Evolutionary conservation across 2,329 filamentous ascomycete genomes (phyloP).

Genomic region (Colletotrichum tanaceti): DNA sequence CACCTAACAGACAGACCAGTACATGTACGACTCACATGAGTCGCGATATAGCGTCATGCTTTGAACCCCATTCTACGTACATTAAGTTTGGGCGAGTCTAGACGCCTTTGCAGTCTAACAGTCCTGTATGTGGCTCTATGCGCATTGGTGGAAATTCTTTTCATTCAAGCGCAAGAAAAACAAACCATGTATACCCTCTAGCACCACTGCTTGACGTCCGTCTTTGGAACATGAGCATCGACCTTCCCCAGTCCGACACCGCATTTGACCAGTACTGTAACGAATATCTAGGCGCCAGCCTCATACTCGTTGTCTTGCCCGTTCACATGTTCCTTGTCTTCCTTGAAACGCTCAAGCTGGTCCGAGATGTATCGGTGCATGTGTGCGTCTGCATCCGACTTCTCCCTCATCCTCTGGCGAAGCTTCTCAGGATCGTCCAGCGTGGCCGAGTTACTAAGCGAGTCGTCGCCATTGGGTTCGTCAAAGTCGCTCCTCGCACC

Average conservation of each 20-base stretch:
- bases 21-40: too few species aligned
- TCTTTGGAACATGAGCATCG: neutral
- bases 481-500: conserved; percentile 85
- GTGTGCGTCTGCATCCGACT: conserved; percentile 72
- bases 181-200: conserved; percentile 2
- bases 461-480: conserved; percentile 60
- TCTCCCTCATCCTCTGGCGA: conserved; percentile 62
- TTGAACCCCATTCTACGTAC: conserved; percentile 14
- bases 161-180: conserved; percentile 24
- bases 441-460: conserved; percentile 35
- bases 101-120: conserved; percentile 32
- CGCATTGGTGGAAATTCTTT: conserved; percentile 23
- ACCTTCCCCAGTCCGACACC: too few species aligned
- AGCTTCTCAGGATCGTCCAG: conserved; percentile 48
- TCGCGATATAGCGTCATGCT: neutral
- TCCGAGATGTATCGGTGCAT: conserved; percentile 85
- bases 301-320: conserved; percentile 61
- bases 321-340: conserved; percentile 45
- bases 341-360: conserved; percentile 77
- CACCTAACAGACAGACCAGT: too few species aligned
- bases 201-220: neutral
- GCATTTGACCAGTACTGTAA: neutral
- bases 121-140: conserved; percentile 32
- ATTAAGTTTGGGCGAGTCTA: conserved; percentile 14
- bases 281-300: conserved; percentile 44